Percentiles rank a stretch among this genome's conserved stretches.
Evolutionary conservation across 2,329 filamentous ascomycete species (phyloP).

Genomic region (Botrytis aclada): DNA sequence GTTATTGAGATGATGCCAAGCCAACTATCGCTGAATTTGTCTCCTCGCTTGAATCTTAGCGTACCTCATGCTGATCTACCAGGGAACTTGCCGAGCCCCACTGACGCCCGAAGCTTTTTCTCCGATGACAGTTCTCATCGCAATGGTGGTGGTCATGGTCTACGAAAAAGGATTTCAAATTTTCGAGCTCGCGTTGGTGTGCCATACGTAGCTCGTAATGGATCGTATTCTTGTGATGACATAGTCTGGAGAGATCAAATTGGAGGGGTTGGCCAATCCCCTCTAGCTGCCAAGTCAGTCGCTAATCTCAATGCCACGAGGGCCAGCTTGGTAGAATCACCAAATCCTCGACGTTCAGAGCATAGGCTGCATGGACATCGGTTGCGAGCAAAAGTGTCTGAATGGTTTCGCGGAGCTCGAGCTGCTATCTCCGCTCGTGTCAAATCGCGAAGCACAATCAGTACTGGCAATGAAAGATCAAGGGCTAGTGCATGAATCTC

Average conservation of each 20-base stretch:
- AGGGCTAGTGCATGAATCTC: constrained; percentile 8
- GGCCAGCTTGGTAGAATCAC: constrained; percentile 22
- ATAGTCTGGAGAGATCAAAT: constrained; percentile 30
- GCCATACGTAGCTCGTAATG: constrained; percentile 30
- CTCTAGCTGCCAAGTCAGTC: constrained; percentile 24
- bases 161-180: constrained; percentile 34
- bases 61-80: constrained; percentile 18
- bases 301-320: constrained; percentile 27
- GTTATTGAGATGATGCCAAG: constrained; percentile 6
- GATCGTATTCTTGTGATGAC: constrained; percentile 34
- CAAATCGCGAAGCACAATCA: constrained; percentile 24
- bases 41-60: constrained; percentile 20
- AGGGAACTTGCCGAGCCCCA: constrained; percentile 25
- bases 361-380: constrained; percentile 25
- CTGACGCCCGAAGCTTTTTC: constrained; percentile 39
- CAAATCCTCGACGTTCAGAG: constrained; percentile 23
- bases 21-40: constrained; percentile 12
- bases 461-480: constrained; percentile 2
- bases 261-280: constrained; percentile 16
- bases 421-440: constrained; percentile 29
- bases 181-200: constrained; percentile 31
- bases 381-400: constrained; percentile 30
- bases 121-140: constrained; percentile 41
- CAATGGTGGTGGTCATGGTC: constrained; percentile 24
- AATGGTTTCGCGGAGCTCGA: constrained; percentile 34